Conservation (phyloP, 345 rosid genomes). For the Rhodamnia argentea region DNA sequence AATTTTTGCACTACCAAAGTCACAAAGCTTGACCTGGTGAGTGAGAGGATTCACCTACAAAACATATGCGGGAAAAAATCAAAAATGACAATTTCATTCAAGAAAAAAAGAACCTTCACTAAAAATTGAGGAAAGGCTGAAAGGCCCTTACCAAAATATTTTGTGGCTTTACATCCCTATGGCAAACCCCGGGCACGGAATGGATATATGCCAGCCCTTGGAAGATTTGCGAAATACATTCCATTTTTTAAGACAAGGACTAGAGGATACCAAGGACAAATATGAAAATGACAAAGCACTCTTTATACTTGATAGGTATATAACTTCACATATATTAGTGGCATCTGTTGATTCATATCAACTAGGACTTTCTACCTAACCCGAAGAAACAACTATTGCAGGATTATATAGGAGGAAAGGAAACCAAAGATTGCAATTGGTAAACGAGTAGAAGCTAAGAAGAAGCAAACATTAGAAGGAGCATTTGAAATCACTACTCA, state of each 20-base stretch:
- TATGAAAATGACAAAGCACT: background rate
- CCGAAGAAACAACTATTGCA: no score
- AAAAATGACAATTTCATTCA: background rate
- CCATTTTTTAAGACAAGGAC: background rate
- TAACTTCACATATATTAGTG: conserved; percentile 66
- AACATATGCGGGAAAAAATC: background rate
- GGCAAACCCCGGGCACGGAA: conserved; percentile 25
- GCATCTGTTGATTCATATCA: conserved; percentile 67
- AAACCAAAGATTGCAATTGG: no score
- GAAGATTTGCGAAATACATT: conserved; percentile 14
- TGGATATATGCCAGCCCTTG: conserved; percentile 30
- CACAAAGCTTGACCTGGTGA: conserved; percentile 50
- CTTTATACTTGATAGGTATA: conserved; percentile 64
- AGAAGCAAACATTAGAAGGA: no score
- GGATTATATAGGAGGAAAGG: no score
- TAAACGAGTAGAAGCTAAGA: no score
- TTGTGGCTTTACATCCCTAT: conserved; percentile 34
- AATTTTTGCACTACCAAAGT: conserved; percentile 51
- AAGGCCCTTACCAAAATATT: conserved; percentile 17
- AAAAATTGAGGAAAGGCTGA: background rate
- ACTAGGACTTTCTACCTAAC: no score
- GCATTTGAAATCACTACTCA: no score
- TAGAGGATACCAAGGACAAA: background rate
- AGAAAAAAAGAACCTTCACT: background rate
- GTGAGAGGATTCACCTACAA: conserved; percentile 41